Conservation (phyloP, 148 eudicot species). For the Persicaria tinctoria region DNA sequence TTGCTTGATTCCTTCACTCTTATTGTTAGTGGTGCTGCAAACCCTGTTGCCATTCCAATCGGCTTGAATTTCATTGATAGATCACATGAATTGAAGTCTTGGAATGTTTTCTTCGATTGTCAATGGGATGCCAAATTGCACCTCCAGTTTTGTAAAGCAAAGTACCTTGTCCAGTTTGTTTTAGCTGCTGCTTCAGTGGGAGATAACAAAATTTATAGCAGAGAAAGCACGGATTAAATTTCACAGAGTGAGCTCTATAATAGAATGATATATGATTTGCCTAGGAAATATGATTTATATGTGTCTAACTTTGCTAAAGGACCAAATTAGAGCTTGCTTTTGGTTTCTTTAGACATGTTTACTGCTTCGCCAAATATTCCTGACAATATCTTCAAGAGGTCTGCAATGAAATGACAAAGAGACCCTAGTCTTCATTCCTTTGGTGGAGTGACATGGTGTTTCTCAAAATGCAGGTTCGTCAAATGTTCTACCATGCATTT, state of each 20-base stretch:
- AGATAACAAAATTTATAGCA: not conserved
- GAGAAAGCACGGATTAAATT: not conserved
- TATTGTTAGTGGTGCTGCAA: not conserved
- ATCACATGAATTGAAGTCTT: not conserved
- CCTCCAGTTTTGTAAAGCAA: slow-evolving; percentile 3
- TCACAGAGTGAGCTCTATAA: not conserved
- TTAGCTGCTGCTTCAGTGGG: not conserved
- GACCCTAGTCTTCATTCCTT: not conserved
- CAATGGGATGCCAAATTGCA: not conserved
- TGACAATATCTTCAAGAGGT: not conserved
- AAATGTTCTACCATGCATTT: slow-evolving; percentile 97
- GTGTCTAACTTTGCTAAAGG: not conserved
- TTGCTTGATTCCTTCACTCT: slow-evolving; percentile 2
- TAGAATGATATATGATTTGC: not conserved
- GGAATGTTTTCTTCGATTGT: not conserved
- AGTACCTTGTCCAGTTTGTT: not conserved
- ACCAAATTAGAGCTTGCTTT: not conserved
- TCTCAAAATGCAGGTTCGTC: slow-evolving; percentile 46
- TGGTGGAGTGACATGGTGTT: slow-evolving; percentile 9
- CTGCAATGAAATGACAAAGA: not conserved
- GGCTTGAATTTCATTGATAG: not conserved
- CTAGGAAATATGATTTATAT: not conserved
- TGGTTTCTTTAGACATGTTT: not conserved
- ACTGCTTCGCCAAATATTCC: not conserved
- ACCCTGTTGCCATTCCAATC: not conserved